Conservation (phyloP, 2,329 filamentous ascomycete genomes). For the Colletotrichum musae region DNA sequence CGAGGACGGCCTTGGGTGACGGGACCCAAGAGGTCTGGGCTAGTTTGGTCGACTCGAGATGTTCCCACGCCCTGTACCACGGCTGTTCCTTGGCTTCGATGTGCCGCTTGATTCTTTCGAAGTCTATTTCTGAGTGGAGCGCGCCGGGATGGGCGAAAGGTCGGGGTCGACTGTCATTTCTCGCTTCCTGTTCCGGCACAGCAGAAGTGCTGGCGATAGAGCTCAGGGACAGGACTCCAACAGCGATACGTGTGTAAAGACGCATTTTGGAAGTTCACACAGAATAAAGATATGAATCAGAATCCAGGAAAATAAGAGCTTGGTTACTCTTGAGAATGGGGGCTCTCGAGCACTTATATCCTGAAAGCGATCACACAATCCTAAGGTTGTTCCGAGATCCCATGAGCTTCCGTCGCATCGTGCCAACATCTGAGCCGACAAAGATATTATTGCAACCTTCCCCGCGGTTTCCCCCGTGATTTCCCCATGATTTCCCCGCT, state of each 20-base stretch:
- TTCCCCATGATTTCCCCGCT: neutral
- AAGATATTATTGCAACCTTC: neutral
- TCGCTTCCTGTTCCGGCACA: neutral
- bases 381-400: no score
- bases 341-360: no score
- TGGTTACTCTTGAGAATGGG: no score
- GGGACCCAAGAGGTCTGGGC: constrained; percentile 36
- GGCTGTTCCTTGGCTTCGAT: neutral
- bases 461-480: neutral
- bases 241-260: neutral
- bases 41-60: constrained; percentile 28
- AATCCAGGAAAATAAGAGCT: no score
- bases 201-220: neutral
- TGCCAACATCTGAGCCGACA: neutral
- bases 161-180: neutral
- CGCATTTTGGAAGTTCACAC: neutral
- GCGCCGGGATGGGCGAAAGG: neutral
- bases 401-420: no score
- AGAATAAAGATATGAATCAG: neutral
- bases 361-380: no score
- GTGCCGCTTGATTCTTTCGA: neutral
- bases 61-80: neutral
- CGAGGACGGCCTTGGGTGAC: neutral
- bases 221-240: neutral
- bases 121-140: neutral